Evolutionary conservation across 495 filamentous ascomycete genomes (phyloP).

Genomic region (Podospora pseudoanserina): DNA sequence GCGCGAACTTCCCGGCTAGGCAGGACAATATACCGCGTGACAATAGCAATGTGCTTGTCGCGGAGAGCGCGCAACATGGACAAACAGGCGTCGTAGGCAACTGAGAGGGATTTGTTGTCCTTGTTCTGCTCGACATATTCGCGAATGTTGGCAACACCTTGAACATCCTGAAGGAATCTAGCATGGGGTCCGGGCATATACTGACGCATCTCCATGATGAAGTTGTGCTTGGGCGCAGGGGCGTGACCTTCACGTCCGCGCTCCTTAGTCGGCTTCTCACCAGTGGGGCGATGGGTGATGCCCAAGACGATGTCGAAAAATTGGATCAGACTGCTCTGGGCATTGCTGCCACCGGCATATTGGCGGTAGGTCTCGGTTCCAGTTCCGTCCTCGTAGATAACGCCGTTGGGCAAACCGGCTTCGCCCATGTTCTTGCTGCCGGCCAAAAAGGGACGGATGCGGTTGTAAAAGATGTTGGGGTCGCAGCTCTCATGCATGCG

Average conservation of each 20-base stretch:
- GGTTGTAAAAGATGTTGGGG: slow-evolving; percentile 88
- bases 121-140: slow-evolving; percentile 69
- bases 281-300: slow-evolving; percentile 89
- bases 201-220: slow-evolving; percentile 91
- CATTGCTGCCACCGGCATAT: slow-evolving; percentile 91
- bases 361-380: slow-evolving; percentile 71
- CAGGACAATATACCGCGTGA: slow-evolving; percentile 91
- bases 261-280: slow-evolving; percentile 53
- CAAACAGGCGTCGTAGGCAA: slow-evolving; percentile 88
- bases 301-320: slow-evolving; percentile 93
- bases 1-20: slow-evolving; percentile 51
- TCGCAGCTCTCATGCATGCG: slow-evolving; percentile 93
- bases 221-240: slow-evolving; percentile 69
- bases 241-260: slow-evolving; percentile 51
- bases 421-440: slow-evolving; percentile 96
- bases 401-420: slow-evolving; percentile 80
- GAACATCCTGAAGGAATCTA: slow-evolving; percentile 78
- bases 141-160: slow-evolving; percentile 80
- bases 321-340: slow-evolving; percentile 93
- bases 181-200: slow-evolving; percentile 97
- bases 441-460: slow-evolving; percentile 88
- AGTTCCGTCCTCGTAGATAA: slow-evolving; percentile 80
- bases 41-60: slow-evolving; percentile 94
- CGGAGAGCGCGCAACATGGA: slow-evolving; percentile 86
- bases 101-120: slow-evolving; percentile 59